These are phyloP conservation scores for Gillenia trifoliata DNA, from an alignment of 306 rosid genomes.

Conservation along the genomic window DNA sequence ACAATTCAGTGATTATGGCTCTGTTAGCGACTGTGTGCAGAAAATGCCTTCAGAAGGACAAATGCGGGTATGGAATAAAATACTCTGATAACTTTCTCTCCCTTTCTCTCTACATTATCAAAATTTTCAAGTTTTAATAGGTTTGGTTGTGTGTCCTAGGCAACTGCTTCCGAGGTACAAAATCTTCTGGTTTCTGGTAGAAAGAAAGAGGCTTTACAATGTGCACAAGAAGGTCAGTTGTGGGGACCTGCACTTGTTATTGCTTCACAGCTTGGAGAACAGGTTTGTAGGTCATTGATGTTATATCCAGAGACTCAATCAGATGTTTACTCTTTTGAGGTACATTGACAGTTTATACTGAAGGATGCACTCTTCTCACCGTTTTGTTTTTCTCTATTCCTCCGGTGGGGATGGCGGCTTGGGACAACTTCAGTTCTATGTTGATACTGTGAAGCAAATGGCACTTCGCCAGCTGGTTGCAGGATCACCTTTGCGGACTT, in stretches of 20 bases:
- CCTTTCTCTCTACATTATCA: slow-evolving; percentile 4
- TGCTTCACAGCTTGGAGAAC: slow-evolving; percentile 90
- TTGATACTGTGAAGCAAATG: slow-evolving; percentile 94
- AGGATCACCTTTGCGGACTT: slow-evolving; percentile 89
- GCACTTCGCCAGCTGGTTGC: slow-evolving; percentile 71
- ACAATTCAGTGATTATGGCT: slow-evolving; percentile 49
- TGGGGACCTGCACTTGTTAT: slow-evolving; percentile 99
- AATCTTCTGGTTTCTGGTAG: slow-evolving; percentile 80
- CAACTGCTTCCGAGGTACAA: slow-evolving; percentile 86
- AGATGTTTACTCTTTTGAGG: slow-evolving; percentile 13
- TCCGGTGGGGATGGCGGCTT: slow-evolving; percentile 16
- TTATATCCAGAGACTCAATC: slow-evolving; percentile 5
- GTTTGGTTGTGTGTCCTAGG: slow-evolving; percentile 48
- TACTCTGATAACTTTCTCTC: not conserved
- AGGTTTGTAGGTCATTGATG: slow-evolving; percentile 43
- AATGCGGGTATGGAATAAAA: slow-evolving; percentile 43
- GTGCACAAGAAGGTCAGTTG: slow-evolving; percentile 90
- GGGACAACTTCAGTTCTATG: slow-evolving; percentile 64
- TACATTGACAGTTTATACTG: slow-evolving; percentile 6
- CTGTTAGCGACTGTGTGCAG: slow-evolving; percentile 58
- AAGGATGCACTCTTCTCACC: not conserved
- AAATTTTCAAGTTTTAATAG: slow-evolving; percentile 11
- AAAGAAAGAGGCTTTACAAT: slow-evolving; percentile 82
- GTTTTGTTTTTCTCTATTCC: not conserved
- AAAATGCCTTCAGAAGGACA: slow-evolving; percentile 74